Evolutionary conservation across 2,329 filamentous ascomycete species (phyloP), one percentile per base, ranked within the genome.

Genomic region (Myriosclerotinia scirpicola): DNA sequence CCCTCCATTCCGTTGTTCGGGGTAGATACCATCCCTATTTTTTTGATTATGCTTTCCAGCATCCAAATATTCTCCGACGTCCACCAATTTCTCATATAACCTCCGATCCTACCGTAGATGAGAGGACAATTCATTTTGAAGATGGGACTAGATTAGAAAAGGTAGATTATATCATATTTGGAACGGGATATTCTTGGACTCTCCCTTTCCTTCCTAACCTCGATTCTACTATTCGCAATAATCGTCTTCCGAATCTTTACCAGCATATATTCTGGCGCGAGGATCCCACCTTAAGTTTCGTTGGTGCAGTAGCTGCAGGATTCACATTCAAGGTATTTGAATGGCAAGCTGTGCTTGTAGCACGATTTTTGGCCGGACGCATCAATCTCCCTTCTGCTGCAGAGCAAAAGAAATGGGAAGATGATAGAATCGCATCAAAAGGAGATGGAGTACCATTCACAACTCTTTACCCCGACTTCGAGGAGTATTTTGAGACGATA

Each of bases 271-370:
- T 87, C 8, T 85, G 81, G 74, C 78, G 78, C 44, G 71, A 80
- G 22, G 86, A 88, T 69, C 83, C 85, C 0, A 83, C 80, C 0
- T 76, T 88, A 12, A 76, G 83, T 2, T 88, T 88, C 71, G 79
- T 88, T 2, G 86, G 85, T 36, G 86, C 86, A 5, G 84, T 83
- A 67, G 78, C 78, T 1, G 83, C 83, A 0, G 84, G 84, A 0
- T 76, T 90, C 38, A 90, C 87, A 0, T 90, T 90, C 77, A 88
- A 87, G 73, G 82, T 89, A 40, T 89, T 88, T 65, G 87, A 90
- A 76, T 89, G 85, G 85, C 87, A 90, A 72, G 86, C 86, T 8
- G 86, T 89, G 0, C 80, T 85, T 1, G 85, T 83, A 0, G 87
- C 87, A 1, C 79, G 87, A 0, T 75, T 87, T 2, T 79, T 89